Conservation (phyloP, 2,329 filamentous ascomycete species). For the Sporothrix phasma region DNA sequence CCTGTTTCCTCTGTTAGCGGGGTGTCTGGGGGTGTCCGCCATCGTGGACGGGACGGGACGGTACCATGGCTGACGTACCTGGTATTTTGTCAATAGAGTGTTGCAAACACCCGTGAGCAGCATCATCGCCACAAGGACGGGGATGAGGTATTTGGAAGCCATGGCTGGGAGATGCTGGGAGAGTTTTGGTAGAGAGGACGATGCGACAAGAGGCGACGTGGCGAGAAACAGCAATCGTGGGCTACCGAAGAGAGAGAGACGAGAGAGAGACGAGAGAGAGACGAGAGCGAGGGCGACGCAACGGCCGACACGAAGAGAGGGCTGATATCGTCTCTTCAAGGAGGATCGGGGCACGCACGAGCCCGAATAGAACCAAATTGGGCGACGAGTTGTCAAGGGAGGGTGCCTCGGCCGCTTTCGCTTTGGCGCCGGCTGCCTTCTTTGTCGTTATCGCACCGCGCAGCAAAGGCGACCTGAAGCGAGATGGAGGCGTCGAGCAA, state of each 20-base stretch:
- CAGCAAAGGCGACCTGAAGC: neutral
- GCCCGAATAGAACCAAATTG: constrained; percentile 5
- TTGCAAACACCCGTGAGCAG: constrained; percentile 92
- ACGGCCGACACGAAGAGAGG: too few species aligned
- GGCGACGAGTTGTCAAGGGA: neutral
- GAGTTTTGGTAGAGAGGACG: constrained; percentile 10
- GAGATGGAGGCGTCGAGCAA: neutral
- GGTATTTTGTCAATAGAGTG: constrained; percentile 92
- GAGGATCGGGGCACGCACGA: neutral
- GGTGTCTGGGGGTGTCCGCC: neutral
- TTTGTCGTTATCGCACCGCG: neutral
- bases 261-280: neutral
- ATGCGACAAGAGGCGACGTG: neutral
- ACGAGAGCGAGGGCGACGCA: neutral
- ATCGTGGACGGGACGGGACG: too few species aligned
- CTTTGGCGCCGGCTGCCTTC: neutral
- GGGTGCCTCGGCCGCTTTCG: constrained; percentile 2
- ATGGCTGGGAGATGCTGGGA: too few species aligned
- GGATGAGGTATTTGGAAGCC: constrained; percentile 62
- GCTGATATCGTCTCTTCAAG: neutral
- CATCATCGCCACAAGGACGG: constrained; percentile 91
- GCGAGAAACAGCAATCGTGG: neutral
- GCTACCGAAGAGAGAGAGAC: neutral
- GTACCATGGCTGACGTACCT: constrained; percentile 55
- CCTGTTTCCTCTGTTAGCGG: constrained; percentile 38